These are phyloP conservation scores for Penicillium sp. DNA, from an alignment of 2,329 filamentous ascomycete genomes.

Conservation along the genomic window DNA sequence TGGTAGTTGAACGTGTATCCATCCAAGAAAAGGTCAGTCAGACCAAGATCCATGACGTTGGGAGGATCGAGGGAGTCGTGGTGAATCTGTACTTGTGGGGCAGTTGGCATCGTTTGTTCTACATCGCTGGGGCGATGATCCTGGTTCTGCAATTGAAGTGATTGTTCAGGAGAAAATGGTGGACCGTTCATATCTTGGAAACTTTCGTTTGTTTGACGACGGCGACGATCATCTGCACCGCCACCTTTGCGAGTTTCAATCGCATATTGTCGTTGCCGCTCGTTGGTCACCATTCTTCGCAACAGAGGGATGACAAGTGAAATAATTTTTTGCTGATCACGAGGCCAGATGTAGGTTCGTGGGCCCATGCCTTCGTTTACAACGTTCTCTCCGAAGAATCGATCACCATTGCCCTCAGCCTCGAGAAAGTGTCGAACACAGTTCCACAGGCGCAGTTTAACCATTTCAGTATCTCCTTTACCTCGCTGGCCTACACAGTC, in stretches of 20 bases:
- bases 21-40: conserved; percentile 38
- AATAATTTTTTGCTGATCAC: conserved; percentile 56
- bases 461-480: conserved; percentile 56
- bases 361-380: conserved; percentile 40
- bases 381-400: conserved; percentile 52
- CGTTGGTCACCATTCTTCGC: conserved; percentile 60
- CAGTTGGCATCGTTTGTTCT: conserved; percentile 19
- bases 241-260: conserved; percentile 55
- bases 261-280: conserved; percentile 58
- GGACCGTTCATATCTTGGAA: conserved; percentile 28
- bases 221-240: conserved; percentile 37
- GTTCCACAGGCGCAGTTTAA: conserved; percentile 57
- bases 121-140: conserved; percentile 27
- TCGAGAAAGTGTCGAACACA: conserved; percentile 57
- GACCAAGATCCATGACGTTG: conserved; percentile 29
- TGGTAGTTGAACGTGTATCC: conserved; percentile 43
- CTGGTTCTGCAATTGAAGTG: conserved; percentile 32
- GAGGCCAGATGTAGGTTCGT: conserved; percentile 53
- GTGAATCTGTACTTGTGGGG: conserved; percentile 24
- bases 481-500: conserved; percentile 59
- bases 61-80: conserved; percentile 16
- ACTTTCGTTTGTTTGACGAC: conserved; percentile 37
- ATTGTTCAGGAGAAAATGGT: conserved; percentile 31
- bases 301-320: conserved; percentile 58
- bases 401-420: conserved; percentile 51